Base-by-base conservation (phyloP, 768 basidiomycete genomes). In the Favolaschia claudopus region DNA sequence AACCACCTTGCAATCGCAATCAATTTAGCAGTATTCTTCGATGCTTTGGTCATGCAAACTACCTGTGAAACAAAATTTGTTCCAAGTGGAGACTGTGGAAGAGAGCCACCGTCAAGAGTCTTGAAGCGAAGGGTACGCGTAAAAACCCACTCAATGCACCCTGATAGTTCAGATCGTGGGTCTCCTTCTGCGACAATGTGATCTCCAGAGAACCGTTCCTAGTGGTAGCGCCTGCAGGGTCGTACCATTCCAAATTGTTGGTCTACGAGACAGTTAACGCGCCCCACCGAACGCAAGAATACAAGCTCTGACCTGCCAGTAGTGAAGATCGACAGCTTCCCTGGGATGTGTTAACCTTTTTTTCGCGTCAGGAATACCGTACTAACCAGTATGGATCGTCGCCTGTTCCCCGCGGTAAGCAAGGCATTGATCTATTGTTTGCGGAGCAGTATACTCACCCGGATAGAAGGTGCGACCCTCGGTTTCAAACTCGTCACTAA, bases 21-120 rank as follows among this genome's bases (percentile, higher is more conserved):
- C n/a, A n/a, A n/a, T n/a, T n/a, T n/a, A n/a, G n/a, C n/a, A n/a
- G n/a, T n/a, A n/a, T n/a, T n/a, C n/a, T n/a, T n/a, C n/a, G n/a
- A n/a, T n/a, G n/a, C n/a, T 83, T 5, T 80, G 76, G 65, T 91
- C 86, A 45, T 95, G 77, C 55, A 92, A 79, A 33, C 95, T 95
- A 32, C 92, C 93, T 33, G 93, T 93, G 75, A 96, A 95, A 76
- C 93, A 98, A 63, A 99, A 92, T 74, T 96, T 95, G 75, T 97
- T 97, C 92, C 87, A 43, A 8, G 17, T 31, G 28, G 15, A 48
- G 20, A 25, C n/a, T 8, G 34, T 9, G 12, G 17, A 10, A 33
- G 19, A 17, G 25, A 27, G 17, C 49, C n/a, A 13, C 12, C n/a
- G n/a, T n/a, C n/a, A n/a, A n/a, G n/a, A n/a, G n/a, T n/a, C n/a